Conservation (phyloP, 345 rosid genomes). For the Gossypioides kirkii region DNA sequence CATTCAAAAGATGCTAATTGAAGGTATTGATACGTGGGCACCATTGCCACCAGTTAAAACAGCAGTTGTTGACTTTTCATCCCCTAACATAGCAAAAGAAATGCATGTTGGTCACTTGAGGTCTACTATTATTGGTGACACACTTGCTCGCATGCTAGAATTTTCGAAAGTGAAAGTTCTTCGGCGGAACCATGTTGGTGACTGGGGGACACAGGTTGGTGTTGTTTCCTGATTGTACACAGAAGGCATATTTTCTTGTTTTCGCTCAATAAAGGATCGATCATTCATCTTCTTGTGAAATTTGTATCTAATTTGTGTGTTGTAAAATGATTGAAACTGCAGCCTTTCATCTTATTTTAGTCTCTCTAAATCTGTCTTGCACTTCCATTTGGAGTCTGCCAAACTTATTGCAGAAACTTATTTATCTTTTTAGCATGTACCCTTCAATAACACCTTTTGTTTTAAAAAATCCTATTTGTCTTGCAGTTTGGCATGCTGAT, state of each 20-base stretch:
- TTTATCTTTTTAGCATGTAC: background rate
- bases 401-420: background rate
- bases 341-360: background rate
- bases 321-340: background rate
- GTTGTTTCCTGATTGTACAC: constrained; percentile 4
- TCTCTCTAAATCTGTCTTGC: background rate
- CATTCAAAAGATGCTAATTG: constrained; percentile 72
- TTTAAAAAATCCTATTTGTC: background rate
- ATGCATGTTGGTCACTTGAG: constrained; percentile 99
- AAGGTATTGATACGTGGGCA: constrained; percentile 86
- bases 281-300: background rate
- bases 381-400: background rate
- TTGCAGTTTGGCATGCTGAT: constrained; percentile 96
- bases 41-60: constrained; percentile 55
- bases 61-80: constrained; percentile 95
- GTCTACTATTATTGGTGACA: constrained; percentile 95
- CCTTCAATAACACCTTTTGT: background rate
- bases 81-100: constrained; percentile 97
- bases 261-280: background rate
- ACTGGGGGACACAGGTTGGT: constrained; percentile 97
- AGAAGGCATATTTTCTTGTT: background rate
- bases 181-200: constrained; percentile 98
- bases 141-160: constrained; percentile 90
- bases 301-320: background rate
- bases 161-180: constrained; percentile 85